phyloP scores from a whole-genome alignment of 2,329 filamentous ascomycete species.

The Talaromyces albobiverticillius region DNA sequence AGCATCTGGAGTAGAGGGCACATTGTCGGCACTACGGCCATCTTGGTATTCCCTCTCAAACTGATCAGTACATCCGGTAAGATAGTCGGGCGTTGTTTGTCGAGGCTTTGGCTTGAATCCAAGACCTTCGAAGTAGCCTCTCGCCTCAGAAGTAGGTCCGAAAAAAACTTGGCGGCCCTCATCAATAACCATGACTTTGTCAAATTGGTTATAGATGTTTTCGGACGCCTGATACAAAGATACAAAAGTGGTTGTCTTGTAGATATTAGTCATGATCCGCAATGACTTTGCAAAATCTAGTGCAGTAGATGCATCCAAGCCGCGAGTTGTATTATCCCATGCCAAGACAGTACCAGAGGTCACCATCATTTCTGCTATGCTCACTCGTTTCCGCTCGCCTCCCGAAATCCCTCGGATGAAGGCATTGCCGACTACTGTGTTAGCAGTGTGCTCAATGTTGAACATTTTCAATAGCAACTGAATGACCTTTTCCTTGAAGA shows the following conservation, averaged over 20 bases:
- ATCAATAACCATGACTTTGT: constrained; percentile 82
- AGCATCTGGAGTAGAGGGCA: constrained; percentile 65
- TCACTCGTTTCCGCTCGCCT: constrained; percentile 75
- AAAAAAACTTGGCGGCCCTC: constrained; percentile 74
- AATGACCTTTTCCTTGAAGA: constrained; percentile 60
- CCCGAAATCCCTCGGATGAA: constrained; percentile 79
- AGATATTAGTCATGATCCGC: constrained; percentile 77
- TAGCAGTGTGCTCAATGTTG: constrained; percentile 83
- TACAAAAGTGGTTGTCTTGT: constrained; percentile 79
- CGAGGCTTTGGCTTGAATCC: constrained; percentile 72
- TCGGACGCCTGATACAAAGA: constrained; percentile 84
- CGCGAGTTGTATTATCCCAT: constrained; percentile 73
- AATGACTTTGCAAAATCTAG: constrained; percentile 67
- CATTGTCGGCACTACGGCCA: constrained; percentile 63
- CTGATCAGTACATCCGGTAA: constrained; percentile 79
- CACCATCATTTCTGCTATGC: constrained; percentile 79
- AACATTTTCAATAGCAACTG: constrained; percentile 82
- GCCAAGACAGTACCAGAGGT: constrained; percentile 68
- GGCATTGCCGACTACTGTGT: constrained; percentile 80
- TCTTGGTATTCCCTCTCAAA: constrained; percentile 74
- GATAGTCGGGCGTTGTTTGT: constrained; percentile 77
- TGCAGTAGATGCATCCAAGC: constrained; percentile 66
- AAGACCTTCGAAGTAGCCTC: constrained; percentile 71
- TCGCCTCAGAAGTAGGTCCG: constrained; percentile 64
- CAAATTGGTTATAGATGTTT: constrained; percentile 74